Percentiles rank a stretch among this genome's conserved stretches.
Conservation (phyloP, 169 alveolate genomes). For the Theileria luwenshuni region DNA sequence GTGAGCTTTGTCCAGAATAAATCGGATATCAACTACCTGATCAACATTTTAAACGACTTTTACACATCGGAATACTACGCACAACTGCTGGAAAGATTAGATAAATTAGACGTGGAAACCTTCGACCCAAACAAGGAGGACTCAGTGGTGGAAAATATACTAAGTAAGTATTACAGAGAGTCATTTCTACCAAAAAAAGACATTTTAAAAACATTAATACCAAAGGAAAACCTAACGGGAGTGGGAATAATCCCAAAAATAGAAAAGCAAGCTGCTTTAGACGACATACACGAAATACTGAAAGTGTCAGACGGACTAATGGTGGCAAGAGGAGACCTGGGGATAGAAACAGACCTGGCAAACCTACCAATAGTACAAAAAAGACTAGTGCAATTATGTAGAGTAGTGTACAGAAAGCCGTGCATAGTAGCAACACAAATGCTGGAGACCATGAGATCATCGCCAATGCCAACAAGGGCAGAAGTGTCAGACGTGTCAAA, state of each 20-base stretch:
- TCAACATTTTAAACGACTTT: slow-evolving; percentile 72
- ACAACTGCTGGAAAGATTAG: slow-evolving; percentile 42
- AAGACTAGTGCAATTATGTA: slow-evolving; percentile 78
- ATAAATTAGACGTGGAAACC: slow-evolving; percentile 11
- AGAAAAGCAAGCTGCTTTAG: slow-evolving; percentile 92
- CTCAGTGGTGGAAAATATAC: slow-evolving; percentile 46
- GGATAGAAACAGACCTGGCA: slow-evolving; percentile 94
- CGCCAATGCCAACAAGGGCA: slow-evolving; percentile 96
- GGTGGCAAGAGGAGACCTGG: slow-evolving; percentile 98
- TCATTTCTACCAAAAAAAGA: slow-evolving; percentile 64
- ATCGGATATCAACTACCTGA: slow-evolving; percentile 71
- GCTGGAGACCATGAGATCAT: slow-evolving; percentile 93
- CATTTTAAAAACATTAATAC: slow-evolving; percentile 38
- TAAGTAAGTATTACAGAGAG: slow-evolving; percentile 62
- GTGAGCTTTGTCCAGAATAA: slow-evolving; percentile 75
- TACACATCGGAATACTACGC: slow-evolving; percentile 49
- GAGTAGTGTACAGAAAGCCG: slow-evolving; percentile 89
- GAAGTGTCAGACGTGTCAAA: slow-evolving; percentile 97
- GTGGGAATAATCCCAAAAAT: slow-evolving; percentile 90
- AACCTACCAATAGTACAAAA: slow-evolving; percentile 90
- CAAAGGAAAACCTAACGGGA: slow-evolving; percentile 56
- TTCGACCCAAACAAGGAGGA: slow-evolving; percentile 51
- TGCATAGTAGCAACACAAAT: slow-evolving; percentile 96
- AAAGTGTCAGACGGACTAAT: slow-evolving; percentile 92
- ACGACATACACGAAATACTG: slow-evolving; percentile 88